phyloP scores from a whole-genome alignment of 202 grass and related monocot genomes.

The Tripidium arundinaceum region DNA sequence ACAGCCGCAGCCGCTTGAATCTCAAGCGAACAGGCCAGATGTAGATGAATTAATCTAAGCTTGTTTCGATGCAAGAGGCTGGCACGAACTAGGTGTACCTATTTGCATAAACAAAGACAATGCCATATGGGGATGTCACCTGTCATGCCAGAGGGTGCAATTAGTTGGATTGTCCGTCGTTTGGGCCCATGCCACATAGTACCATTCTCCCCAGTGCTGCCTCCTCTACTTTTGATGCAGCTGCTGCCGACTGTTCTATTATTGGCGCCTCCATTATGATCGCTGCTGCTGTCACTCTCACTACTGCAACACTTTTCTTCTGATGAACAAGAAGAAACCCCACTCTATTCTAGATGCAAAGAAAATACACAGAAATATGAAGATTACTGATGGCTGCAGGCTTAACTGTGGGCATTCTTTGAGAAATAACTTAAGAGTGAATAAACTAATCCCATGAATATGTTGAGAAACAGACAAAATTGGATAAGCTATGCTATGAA shows the following conservation, averaged over 20 bases:
- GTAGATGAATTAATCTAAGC: no score
- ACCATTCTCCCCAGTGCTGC: conserved; percentile 7
- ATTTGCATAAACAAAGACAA: conserved; percentile 25
- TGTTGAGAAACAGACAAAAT: not conserved
- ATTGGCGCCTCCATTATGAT: conserved; percentile 27
- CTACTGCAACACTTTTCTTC: not conserved
- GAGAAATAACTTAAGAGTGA: no score
- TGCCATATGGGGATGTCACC: conserved; percentile 1
- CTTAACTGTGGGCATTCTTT: not conserved
- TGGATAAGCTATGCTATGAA: not conserved
- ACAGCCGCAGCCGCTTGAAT: no score
- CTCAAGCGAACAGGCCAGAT: no score
- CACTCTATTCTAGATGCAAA: not conserved
- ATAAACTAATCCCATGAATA: not conserved
- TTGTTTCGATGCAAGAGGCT: conserved; percentile 8
- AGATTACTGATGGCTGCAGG: not conserved
- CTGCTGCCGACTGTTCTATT: conserved; percentile 23
- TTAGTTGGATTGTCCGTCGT: conserved; percentile 25
- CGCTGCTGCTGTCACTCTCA: not conserved
- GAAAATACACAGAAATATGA: not conserved
- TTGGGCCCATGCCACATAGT: conserved; percentile 18
- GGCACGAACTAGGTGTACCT: not conserved
- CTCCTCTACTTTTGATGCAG: not conserved
- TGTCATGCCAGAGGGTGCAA: conserved; percentile 17
- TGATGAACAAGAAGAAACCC: not conserved